A percentile compares a stretch with the other conserved stretches of the same genome.
These are phyloP conservation scores for Termitomyces titanicus DNA, from an alignment of 768 basidiomycete genomes.

Conservation along the genomic window DNA sequence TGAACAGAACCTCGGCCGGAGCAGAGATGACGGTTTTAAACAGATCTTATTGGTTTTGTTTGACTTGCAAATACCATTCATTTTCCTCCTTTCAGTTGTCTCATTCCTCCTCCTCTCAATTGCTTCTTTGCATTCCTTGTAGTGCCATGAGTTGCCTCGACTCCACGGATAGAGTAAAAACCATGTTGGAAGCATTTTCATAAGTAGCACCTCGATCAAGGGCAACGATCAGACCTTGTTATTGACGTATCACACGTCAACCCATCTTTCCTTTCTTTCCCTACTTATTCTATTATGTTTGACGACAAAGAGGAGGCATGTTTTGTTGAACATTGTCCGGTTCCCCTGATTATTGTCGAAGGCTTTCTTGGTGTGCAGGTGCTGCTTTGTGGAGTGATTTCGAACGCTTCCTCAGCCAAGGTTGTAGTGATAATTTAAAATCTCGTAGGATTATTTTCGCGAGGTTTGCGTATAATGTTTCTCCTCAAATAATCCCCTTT, in stretches of 20 bases:
- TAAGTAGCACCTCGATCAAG: neutral
- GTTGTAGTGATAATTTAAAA: constrained; percentile 14
- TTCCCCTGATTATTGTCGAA: constrained; percentile 26
- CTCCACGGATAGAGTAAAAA: no score
- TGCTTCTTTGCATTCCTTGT: neutral
- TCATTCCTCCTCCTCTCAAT: neutral
- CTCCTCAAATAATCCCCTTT: neutral
- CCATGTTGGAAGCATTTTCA: no score
- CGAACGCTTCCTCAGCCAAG: constrained; percentile 5
- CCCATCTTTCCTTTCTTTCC: neutral
- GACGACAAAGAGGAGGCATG: constrained; percentile 25
- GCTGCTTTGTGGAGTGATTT: constrained; percentile 39
- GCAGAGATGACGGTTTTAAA: neutral
- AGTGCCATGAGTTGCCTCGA: neutral
- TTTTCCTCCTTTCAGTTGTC: neutral
- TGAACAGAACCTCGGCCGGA: constrained; percentile 33
- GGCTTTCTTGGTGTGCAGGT: constrained; percentile 40
- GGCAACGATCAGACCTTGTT: neutral
- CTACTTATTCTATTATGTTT: no score
- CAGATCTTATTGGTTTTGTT: neutral
- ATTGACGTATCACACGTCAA: neutral
- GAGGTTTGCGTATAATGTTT: neutral
- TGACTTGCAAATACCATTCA: neutral
- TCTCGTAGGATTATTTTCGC: constrained; percentile 15
- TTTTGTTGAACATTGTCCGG: neutral